Evolutionary conservation across 495 filamentous ascomycete species (phyloP).

Genomic region (Podospora sp.): DNA sequence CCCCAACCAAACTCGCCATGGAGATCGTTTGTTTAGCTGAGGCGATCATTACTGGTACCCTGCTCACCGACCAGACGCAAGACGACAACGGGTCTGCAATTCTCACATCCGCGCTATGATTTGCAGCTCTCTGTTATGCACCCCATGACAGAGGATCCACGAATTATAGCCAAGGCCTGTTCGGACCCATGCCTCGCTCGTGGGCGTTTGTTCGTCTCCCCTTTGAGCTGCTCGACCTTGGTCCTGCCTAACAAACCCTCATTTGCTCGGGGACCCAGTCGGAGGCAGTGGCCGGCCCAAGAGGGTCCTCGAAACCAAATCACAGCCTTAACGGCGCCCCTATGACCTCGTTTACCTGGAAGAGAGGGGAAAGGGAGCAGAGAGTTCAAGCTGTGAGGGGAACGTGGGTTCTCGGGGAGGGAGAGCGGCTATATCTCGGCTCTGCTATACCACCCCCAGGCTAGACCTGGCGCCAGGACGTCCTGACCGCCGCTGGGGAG

Average conservation of each 20-base stretch:
- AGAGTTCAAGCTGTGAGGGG: slow-evolving; percentile 24
- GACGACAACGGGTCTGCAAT: slow-evolving; percentile 18
- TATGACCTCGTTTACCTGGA: slow-evolving; percentile 12
- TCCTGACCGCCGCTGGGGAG: slow-evolving; percentile 3
- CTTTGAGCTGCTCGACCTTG: not conserved
- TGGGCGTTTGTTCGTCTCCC: not conserved
- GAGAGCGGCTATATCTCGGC: slow-evolving; percentile 26
- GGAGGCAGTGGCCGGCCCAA: slow-evolving; percentile 10
- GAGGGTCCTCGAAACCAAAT: slow-evolving; percentile 10
- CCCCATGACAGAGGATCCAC: slow-evolving; percentile 18
- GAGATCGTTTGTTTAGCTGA: slow-evolving; percentile 15
- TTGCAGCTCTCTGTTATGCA: slow-evolving; percentile 32
- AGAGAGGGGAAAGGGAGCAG: slow-evolving; percentile 21
- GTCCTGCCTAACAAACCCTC: not conserved
- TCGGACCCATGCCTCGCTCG: not conserved
- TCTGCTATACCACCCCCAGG: slow-evolving; percentile 34
- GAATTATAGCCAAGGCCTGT: slow-evolving; percentile 12
- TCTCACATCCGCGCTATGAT: slow-evolving; percentile 26
- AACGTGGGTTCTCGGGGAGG: slow-evolving; percentile 23
- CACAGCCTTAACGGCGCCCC: slow-evolving; percentile 16
- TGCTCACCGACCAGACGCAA: slow-evolving; percentile 17
- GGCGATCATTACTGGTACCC: slow-evolving; percentile 24
- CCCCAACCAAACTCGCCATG: not conserved
- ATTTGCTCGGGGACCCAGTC: not conserved
- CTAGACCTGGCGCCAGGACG: slow-evolving; percentile 15